Evolutionary conservation across 148 eudicot genomes (phyloP).

Genomic region (Silene uniflora): DNA sequence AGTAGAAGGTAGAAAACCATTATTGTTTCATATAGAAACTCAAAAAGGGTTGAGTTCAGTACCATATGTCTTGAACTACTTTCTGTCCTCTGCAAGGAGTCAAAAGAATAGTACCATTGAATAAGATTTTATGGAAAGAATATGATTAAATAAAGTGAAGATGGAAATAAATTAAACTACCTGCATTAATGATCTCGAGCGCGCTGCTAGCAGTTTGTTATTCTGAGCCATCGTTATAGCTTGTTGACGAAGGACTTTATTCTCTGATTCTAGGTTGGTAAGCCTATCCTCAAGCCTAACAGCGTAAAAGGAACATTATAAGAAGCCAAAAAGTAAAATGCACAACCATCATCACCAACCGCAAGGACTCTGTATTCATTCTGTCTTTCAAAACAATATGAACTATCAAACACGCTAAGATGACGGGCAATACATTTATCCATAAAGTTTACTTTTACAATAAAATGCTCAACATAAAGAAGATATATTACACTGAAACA

Average conservation of each 20-base stretch:
- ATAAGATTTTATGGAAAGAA: constrained; percentile 19
- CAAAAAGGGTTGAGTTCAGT: constrained; percentile 24
- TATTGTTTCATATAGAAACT: constrained; percentile 5
- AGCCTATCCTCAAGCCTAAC: constrained; percentile 84
- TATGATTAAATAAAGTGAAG: constrained; percentile 14
- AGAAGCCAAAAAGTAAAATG: constrained; percentile 9
- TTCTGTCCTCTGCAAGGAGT: constrained; percentile 62
- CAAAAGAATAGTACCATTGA: constrained; percentile 22
- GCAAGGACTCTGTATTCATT: background rate
- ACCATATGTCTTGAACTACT: constrained; percentile 51
- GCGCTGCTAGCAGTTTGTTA: constrained; percentile 56
- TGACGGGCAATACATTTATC: background rate
- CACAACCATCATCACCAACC: background rate
- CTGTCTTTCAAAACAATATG: background rate
- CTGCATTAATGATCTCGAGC: constrained; percentile 74
- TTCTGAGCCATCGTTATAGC: constrained; percentile 77
- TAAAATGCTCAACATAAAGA: background rate
- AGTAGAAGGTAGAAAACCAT: constrained; percentile 4
- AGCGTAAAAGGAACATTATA: constrained; percentile 29
- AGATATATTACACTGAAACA: background rate
- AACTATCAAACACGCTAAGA: background rate
- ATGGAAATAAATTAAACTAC: constrained; percentile 30
- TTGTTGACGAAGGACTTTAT: constrained; percentile 86
- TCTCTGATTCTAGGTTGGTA: constrained; percentile 70
- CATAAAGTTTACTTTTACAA: background rate